Evolutionary conservation across 495 filamentous ascomycete genomes (phyloP), one percentile per base, ranked within the genome.

Genomic region (Hyaloscypha bicolor): DNA sequence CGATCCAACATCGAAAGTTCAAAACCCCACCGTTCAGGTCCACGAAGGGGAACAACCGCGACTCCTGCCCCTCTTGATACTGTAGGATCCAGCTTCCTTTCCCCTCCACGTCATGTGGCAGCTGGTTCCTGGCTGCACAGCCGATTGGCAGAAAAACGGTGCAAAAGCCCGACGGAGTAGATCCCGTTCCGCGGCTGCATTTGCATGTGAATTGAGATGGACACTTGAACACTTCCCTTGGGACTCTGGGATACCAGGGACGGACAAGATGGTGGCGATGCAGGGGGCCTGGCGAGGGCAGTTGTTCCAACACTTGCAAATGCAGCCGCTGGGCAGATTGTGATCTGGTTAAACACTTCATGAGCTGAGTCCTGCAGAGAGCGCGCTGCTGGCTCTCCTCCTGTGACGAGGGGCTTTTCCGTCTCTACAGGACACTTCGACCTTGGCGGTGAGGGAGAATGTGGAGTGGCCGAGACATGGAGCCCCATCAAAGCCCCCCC

Each of bases 141-240:
- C 51, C 58, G 59, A 67, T 57, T 62, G 63, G 63, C 21, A 30
- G 32, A 37, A 60, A 35, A 29, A 57, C 6, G 16, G 9, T 29
- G 48, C 42, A 22, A 51, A 16, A 55, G 35, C 62, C 33, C 51
- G 25, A 25, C 25, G 25, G 25, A 25, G 25, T 52, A 45, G 66
- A 63, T 59, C 55, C 66, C 66, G 66, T 63, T 35, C 60, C 66
- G 65, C 33, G 32, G 56, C 37, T 55, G 66, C 66, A 67, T 64
- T 69, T 64, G 67, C 67, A 69, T 69, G 67, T 69, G 67, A 69
- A 64, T 39, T 51, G 6, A 48, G 16, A n/a, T n/a, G n/a, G n/a
- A n/a, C n/a, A n/a, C n/a, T n/a, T 16, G 9, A 1, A 48, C 42
- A 48, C 42, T 19, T 19, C 16, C 42, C 16, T 48, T 2, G 25